Evolutionary conservation across 2,329 filamentous ascomycete species (phyloP).

Genomic region (Colletotrichum sp.): DNA sequence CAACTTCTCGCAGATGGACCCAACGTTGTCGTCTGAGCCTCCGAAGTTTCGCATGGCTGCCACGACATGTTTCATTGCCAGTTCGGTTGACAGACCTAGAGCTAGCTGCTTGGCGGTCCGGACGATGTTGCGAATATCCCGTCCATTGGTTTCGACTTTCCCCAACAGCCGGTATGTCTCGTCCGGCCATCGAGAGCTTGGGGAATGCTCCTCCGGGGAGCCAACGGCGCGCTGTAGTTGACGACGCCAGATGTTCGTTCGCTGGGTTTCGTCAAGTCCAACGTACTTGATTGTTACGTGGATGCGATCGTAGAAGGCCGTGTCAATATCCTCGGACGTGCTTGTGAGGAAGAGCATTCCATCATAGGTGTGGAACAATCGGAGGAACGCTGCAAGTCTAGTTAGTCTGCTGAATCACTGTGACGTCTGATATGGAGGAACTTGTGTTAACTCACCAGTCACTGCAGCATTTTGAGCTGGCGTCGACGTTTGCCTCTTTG

Average conservation of each 20-base stretch:
- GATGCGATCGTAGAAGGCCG: neutral
- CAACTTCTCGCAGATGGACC: neutral
- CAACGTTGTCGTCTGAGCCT: neutral
- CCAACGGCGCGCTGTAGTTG: neutral
- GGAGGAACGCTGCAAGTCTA: neutral
- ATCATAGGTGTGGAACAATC: neutral
- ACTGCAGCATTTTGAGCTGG: fast-evolving
- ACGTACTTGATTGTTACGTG: neutral
- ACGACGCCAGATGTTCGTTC: neutral
- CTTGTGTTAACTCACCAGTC: fast-evolving
- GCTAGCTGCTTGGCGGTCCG: neutral
- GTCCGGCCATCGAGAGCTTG: too few species aligned
- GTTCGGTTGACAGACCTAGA: neutral
- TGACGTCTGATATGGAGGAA: fast-evolving
- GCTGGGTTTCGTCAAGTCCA: neutral
- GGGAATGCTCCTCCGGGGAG: too few species aligned
- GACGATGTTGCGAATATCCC: neutral
- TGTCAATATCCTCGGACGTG: neutral
- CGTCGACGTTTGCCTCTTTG: fast-evolving
- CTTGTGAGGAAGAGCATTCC: neutral
- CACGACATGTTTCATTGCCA: neutral
- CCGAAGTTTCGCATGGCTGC: neutral
- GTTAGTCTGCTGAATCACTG: fast-evolving
- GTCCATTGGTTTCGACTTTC: neutral
- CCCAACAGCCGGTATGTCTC: neutral